Base-by-base conservation (phyloP, 768 basidiomycete species). In the Phaffia australis region DNA sequence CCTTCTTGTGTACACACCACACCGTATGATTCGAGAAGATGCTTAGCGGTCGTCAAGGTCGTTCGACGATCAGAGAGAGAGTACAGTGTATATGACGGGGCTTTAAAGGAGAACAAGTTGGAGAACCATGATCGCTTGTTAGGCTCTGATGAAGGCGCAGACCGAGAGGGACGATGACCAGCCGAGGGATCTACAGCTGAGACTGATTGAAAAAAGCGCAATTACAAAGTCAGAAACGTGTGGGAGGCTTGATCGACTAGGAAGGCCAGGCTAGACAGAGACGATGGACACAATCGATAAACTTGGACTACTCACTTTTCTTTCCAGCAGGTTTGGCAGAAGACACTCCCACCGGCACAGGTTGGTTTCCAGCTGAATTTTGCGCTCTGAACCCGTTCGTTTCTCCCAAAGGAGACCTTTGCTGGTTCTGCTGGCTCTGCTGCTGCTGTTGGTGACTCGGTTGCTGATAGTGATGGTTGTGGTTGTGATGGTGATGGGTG, bases 41-140 rank as follows among this genome's bases (percentile, higher is more conserved):
- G 80, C 66, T 84, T 81, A 75, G 88, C 88, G 72, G 87, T 85
- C 70, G 83, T 83, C 58, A 87, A 80, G 7, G 90, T 87, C 50
- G 81, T 83, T 69, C 83, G 80, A 15, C 76, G 75, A 48, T 73
- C 75, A 65, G 78, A 77, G 60, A 72, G 74, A 16, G 79, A 79
- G 66, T 75, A 71, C 56, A 80, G 71, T 0, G 76, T 77, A 69
- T 76, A 78, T 27, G 78, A 70, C 8, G 72, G 61, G 15, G 88
- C 84, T 72, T 86, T 89, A 79, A 89, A 85, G 74, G 83, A 87
- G 82, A 97, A 93, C 51, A 95, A 81, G 72, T 85, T 87, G 54
- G 84, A 84, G 69, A 99, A 83, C 94, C 93, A 98, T 60, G 81
- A 83, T 69, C 83, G 83, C 77, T 81, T 85, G 21, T 83, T 82